Evolutionary conservation across 2,329 filamentous ascomycete genomes (phyloP).

Genomic region (Talaromyces sp.): DNA sequence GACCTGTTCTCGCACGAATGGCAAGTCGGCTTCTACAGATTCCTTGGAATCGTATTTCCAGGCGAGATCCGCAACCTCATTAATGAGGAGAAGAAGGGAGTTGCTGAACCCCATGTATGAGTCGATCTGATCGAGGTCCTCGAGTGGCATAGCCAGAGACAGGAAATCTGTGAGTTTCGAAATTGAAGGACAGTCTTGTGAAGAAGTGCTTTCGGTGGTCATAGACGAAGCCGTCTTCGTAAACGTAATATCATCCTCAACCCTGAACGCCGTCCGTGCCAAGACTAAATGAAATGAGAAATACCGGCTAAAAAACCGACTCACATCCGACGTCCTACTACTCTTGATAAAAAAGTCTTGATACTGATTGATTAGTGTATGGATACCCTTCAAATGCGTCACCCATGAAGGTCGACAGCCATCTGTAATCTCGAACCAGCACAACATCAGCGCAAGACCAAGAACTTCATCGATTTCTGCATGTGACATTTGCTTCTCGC

Average conservation of each 20-base stretch:
- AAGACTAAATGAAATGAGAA: slow-evolving; percentile 30
- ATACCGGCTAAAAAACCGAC: slow-evolving; percentile 27
- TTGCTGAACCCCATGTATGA: slow-evolving; percentile 28
- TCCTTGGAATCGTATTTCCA: slow-evolving; percentile 21
- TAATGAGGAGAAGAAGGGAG: slow-evolving; percentile 24
- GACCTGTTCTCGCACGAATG: slow-evolving; percentile 4
- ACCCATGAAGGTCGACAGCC: slow-evolving; percentile 29
- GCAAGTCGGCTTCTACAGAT: slow-evolving; percentile 5
- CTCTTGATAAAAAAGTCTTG: slow-evolving; percentile 4
- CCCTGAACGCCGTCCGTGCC: slow-evolving; percentile 25
- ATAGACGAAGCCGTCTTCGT: neutral
- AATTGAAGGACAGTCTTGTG: neutral
- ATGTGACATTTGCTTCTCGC: neutral
- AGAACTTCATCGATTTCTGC: slow-evolving; percentile 28
- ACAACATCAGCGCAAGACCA: slow-evolving; percentile 28
- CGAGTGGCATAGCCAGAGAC: slow-evolving; percentile 17
- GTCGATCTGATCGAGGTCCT: slow-evolving; percentile 24
- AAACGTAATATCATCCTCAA: slow-evolving; percentile 16
- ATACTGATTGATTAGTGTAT: slow-evolving; percentile 23
- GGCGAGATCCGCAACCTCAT: slow-evolving; percentile 24
- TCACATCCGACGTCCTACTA: slow-evolving; percentile 16
- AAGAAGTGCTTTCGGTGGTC: neutral
- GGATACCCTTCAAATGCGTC: slow-evolving; percentile 27
- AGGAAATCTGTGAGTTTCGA: slow-evolving; percentile 15
- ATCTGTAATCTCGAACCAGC: slow-evolving; percentile 32